These are phyloP conservation scores for Taphrina sp. DNA, from an alignment of 1,139 yeast species.

Conservation along the genomic window DNA sequence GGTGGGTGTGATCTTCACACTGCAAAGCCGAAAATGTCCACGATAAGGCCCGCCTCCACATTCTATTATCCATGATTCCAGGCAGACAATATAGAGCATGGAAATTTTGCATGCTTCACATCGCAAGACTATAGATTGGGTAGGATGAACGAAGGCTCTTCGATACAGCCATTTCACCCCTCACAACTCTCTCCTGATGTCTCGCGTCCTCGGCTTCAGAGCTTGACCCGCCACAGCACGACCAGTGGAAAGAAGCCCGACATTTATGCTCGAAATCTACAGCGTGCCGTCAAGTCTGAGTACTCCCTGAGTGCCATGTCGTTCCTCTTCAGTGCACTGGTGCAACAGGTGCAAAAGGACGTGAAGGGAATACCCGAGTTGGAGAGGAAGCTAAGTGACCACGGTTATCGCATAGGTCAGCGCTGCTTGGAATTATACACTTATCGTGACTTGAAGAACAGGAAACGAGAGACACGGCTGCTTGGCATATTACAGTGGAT, in stretches of 20 bases:
- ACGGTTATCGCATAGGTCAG: conserved; percentile 71
- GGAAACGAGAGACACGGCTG: conserved; percentile 70
- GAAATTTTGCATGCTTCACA: too few species aligned
- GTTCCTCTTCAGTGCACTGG: conserved; percentile 68
- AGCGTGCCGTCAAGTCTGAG: conserved; percentile 59
- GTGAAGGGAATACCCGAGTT: conserved; percentile 74
- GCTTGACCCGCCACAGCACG: not conserved
- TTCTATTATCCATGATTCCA: too few species aligned
- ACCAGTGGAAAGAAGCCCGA: conserved; percentile 34
- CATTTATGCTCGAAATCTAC: conserved; percentile 68
- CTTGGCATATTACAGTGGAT: conserved; percentile 81
- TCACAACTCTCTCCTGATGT: conserved; percentile 6
- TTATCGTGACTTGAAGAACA: conserved; percentile 61
- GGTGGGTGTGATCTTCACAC: too few species aligned
- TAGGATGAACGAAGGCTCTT: not conserved
- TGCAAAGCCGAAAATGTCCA: too few species aligned
- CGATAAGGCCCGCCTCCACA: too few species aligned
- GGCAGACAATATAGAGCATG: too few species aligned
- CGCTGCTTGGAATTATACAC: conserved; percentile 59
- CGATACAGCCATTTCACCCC: conserved; percentile 13
- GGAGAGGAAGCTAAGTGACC: conserved; percentile 63
- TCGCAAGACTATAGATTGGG: not conserved
- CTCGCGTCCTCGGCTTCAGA: not conserved
- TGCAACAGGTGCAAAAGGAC: conserved; percentile 62
- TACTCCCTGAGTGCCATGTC: conserved; percentile 66